Evolutionary conservation across 2,329 filamentous ascomycete species (phyloP), one percentile per base, ranked within the genome.

Genomic region (Chrysoporthe puriensis): DNA sequence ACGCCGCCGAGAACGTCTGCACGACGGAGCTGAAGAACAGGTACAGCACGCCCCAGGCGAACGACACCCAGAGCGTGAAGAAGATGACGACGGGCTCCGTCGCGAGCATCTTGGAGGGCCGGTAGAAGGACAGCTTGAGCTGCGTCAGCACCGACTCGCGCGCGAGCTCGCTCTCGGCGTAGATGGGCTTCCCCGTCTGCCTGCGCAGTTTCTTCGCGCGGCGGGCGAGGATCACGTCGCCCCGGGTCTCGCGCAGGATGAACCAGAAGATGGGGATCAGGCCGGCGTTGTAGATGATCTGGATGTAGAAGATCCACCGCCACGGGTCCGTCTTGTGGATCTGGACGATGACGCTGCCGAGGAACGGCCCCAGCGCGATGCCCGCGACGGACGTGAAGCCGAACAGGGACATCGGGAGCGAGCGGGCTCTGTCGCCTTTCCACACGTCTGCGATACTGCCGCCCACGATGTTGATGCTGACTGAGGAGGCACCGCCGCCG

Each of bases 31-130:
- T 78, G 52, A 80, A 76, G 83, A 88, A 79, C 68, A 93, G 82
- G 75, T 92, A 93, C 0, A 93, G 81, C 0, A 92, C 83, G 0
- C 86, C 89, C 88, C 90, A 93, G 61, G 85, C 87, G 76, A 93
- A 93, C 0, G 89, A 83, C 0, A 89, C 86, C 88, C 91, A 93
- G 3, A 68, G 52, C 0, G 87, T 88, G 78, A 93, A 93, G 79
- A 82, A 88, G 74, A 88, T 88, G 0, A 89, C 85, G 14, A 88
- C 85, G 0, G 86, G 85, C 70, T 89, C 87, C 0, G 86, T 89
- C 34, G 83, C 73, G 6, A 89, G 81, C 4, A 89, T 81, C 8
- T 72, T 73, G 0, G 81, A 63, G 0, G 79, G 79, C 18, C 77
- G 74, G 1, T 68, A 71, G 62, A 78, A 77, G 50, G 73, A 75